A percentile compares a stretch with the other conserved stretches of the same genome.
Conservation (phyloP, 345 rosid species). For the Moricandia moricandioides region DNA sequence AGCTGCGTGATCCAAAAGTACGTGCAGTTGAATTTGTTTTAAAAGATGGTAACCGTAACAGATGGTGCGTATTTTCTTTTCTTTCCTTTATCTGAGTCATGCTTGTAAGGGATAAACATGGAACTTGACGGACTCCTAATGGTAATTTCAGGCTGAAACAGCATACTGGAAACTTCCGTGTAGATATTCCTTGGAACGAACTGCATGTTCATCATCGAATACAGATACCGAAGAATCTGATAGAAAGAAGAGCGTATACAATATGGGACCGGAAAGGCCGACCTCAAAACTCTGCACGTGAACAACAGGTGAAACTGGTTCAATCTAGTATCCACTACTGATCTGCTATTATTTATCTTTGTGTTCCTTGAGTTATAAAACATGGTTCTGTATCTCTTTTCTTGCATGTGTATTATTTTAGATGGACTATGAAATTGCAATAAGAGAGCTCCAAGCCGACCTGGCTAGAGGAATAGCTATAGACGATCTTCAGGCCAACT, state of each 20-base stretch:
- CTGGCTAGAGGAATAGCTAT: slow-evolving; percentile 48
- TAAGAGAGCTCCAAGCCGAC: slow-evolving; percentile 51
- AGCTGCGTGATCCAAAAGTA: slow-evolving; percentile 51
- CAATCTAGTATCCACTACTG: background rate
- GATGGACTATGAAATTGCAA: slow-evolving; percentile 53
- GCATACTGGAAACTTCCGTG: slow-evolving; percentile 52
- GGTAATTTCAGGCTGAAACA: slow-evolving; percentile 45
- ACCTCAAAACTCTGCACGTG: slow-evolving; percentile 42
- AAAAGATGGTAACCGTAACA: slow-evolving; percentile 52
- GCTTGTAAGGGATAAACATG: slow-evolving; percentile 10
- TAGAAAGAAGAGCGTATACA: slow-evolving; percentile 50
- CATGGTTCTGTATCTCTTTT: background rate
- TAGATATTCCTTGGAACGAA: slow-evolving; percentile 53
- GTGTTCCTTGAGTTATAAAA: background rate
- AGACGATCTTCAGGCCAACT: slow-evolving; percentile 41
- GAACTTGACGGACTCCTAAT: background rate
- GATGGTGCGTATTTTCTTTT: slow-evolving; percentile 44
- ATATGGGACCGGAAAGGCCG: slow-evolving; percentile 62
- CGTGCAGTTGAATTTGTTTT: slow-evolving; percentile 57
- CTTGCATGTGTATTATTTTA: slow-evolving; percentile 29
- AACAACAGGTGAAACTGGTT: slow-evolving; percentile 47
- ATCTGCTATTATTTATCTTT: slow-evolving; percentile 15
- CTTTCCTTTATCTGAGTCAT: background rate
- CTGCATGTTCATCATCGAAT: slow-evolving; percentile 35
- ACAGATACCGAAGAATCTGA: slow-evolving; percentile 38